Conservation (phyloP, 2,329 filamentous ascomycete genomes). For the Fusarium domesticum region DNA sequence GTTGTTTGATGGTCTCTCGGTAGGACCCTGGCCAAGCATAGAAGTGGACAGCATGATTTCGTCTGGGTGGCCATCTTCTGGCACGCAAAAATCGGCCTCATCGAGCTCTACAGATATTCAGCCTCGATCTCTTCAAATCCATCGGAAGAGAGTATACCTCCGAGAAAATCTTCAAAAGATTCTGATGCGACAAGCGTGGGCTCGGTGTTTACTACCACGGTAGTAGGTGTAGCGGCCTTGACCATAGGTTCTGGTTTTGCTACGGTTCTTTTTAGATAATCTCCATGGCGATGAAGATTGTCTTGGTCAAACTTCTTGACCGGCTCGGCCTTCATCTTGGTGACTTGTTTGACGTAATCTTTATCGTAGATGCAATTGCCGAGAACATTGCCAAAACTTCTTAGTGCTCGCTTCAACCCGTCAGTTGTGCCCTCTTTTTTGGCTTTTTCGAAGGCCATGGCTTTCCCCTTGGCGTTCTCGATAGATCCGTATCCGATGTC, state of each 20-base stretch:
- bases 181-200: constrained; percentile 31
- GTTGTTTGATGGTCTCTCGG: constrained; percentile 22
- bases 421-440: constrained; percentile 98
- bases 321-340: constrained; percentile 78
- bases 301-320: constrained; percentile 70
- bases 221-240: constrained; percentile 4
- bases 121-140: constrained; percentile 37
- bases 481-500: constrained; percentile 96
- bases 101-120: constrained; percentile 61
- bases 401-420: constrained; percentile 80
- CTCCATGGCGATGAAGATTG: constrained; percentile 77
- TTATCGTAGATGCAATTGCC: constrained; percentile 99
- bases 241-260: constrained; percentile 23
- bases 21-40: constrained; percentile 16
- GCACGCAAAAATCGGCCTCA: constrained; percentile 70
- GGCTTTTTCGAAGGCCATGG: constrained; percentile 93
- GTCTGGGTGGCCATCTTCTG: constrained; percentile 69
- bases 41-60: constrained; percentile 60
- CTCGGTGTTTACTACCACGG: constrained; percentile 30
- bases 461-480: constrained; percentile 94
- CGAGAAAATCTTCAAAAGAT: constrained; percentile 52
- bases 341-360: constrained; percentile 85
- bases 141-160: constrained; percentile 43
- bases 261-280: constrained; percentile 64
- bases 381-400: constrained; percentile 92